These are phyloP conservation scores for Chrysanthemum lavandulifolium DNA, from an alignment of 129 eudicot genomes.

Conservation along the genomic window DNA sequence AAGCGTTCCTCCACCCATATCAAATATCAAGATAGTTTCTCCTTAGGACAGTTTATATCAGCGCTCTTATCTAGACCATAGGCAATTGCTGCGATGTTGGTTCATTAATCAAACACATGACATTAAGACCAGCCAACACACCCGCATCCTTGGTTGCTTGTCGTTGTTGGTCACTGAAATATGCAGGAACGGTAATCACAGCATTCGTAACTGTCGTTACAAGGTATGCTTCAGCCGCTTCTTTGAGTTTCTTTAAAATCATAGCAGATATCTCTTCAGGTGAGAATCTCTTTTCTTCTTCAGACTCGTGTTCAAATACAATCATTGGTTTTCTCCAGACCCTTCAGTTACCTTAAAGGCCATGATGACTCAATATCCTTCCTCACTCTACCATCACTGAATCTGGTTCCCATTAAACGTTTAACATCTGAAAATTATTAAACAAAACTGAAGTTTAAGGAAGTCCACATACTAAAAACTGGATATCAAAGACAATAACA, in stretches of 20 bases:
- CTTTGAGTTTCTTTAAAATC: constrained; percentile 9
- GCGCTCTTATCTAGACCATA: constrained; percentile 17
- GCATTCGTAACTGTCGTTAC: constrained; percentile 19
- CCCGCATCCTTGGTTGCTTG: constrained; percentile 26
- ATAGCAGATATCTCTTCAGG: constrained; percentile 17
- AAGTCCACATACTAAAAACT: no score
- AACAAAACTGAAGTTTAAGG: not conserved
- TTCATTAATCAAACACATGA: not conserved
- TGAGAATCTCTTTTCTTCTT: not conserved
- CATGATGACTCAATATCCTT: constrained; percentile 2
- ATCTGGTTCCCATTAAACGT: constrained; percentile 19
- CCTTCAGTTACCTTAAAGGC: no score
- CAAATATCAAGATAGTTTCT: not conserved
- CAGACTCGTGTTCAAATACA: no score
- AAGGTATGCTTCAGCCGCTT: constrained; percentile 16
- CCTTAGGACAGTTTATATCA: not conserved
- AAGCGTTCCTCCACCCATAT: constrained; percentile 19
- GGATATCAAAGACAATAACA: not conserved
- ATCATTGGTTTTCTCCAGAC: no score
- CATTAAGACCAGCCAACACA: constrained; percentile 5
- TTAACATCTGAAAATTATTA: constrained; percentile 17
- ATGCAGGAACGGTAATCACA: constrained; percentile 21
- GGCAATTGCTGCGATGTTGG: not conserved
- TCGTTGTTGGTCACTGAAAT: constrained; percentile 23
- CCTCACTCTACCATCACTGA: constrained; percentile 4